Conservation (phyloP, 208 protist species). For the Trypanosoma platydactyli region DNA sequence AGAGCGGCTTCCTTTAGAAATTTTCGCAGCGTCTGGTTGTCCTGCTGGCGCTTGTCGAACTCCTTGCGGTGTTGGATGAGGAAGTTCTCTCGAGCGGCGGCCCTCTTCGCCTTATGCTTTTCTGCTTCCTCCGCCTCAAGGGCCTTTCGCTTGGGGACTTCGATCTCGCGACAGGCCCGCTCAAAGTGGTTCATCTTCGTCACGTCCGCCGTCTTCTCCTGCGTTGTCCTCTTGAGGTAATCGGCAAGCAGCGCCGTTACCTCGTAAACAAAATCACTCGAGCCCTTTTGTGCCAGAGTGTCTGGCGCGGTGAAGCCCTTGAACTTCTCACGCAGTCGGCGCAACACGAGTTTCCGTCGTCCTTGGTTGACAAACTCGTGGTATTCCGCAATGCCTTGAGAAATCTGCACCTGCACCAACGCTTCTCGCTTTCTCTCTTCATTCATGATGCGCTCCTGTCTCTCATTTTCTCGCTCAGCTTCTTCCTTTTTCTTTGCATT, state of each 20-base stretch:
- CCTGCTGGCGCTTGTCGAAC: constrained; percentile 70
- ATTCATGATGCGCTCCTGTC: constrained; percentile 40
- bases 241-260: constrained; percentile 54
- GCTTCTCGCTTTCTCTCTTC: constrained; percentile 59
- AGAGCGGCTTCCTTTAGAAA: constrained; percentile 59
- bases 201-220: constrained; percentile 55
- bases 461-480: constrained; percentile 29
- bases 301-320: constrained; percentile 63
- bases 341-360: constrained; percentile 57
- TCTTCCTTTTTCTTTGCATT: constrained; percentile 41
- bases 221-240: constrained; percentile 47
- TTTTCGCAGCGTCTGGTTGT: constrained; percentile 51
- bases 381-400: constrained; percentile 55
- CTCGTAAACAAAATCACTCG: constrained; percentile 67
- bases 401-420: constrained; percentile 36
- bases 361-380: constrained; percentile 60
- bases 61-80: constrained; percentile 78
- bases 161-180: constrained; percentile 57
- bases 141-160: constrained; percentile 70
- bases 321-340: constrained; percentile 71
- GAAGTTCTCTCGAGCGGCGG: constrained; percentile 58
- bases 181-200: constrained; percentile 74
- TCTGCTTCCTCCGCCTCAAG: constrained; percentile 53
- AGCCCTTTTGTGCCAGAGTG: constrained; percentile 48
- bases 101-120: constrained; percentile 50